Percentiles rank a stretch among this genome's conserved stretches.
Conservation (phyloP, 495 filamentous ascomycete genomes). For the Aspergillus hancockii region DNA sequence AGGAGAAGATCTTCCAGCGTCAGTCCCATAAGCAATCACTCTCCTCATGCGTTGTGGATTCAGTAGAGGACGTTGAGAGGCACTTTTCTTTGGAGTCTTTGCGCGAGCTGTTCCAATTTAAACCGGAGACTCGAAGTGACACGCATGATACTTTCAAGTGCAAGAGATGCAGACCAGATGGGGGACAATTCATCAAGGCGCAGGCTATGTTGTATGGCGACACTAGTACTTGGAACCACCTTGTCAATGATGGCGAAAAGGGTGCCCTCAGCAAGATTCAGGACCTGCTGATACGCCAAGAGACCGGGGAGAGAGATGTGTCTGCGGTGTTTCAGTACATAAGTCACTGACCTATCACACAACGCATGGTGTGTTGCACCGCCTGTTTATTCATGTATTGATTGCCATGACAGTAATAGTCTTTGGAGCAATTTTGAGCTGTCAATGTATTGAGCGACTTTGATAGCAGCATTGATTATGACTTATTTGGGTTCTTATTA, state of each 20-base stretch:
- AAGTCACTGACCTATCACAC: constrained; percentile 63
- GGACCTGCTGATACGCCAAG: constrained; percentile 88
- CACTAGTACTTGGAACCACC: constrained; percentile 98
- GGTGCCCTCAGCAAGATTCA: constrained; percentile 78
- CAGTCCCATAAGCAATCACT: constrained; percentile 98
- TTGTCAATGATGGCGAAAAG: constrained; percentile 71
- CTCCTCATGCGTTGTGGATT: constrained; percentile 96
- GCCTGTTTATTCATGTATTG: background rate
- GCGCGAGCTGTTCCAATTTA: constrained; percentile 91
- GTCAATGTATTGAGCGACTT: background rate
- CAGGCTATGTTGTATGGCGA: constrained; percentile 96
- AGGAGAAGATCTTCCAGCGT: constrained; percentile 99
- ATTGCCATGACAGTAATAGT: background rate
- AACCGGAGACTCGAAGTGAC: constrained; percentile 79
- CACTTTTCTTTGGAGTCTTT: constrained; percentile 91
- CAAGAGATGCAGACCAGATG: constrained; percentile 87
- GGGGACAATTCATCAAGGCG: constrained; percentile 82
- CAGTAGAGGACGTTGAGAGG: constrained; percentile 92
- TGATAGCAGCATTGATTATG: background rate
- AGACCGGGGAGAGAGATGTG: constrained; percentile 75
- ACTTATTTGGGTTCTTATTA: constrained; percentile 5
- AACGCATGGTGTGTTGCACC: background rate
- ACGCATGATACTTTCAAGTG: constrained; percentile 99
- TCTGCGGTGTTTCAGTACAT: constrained; percentile 99
- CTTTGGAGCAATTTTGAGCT: background rate